These are phyloP conservation scores for Lanzia echinophila DNA, from an alignment of 2,329 filamentous ascomycete species.

Conservation along the genomic window DNA sequence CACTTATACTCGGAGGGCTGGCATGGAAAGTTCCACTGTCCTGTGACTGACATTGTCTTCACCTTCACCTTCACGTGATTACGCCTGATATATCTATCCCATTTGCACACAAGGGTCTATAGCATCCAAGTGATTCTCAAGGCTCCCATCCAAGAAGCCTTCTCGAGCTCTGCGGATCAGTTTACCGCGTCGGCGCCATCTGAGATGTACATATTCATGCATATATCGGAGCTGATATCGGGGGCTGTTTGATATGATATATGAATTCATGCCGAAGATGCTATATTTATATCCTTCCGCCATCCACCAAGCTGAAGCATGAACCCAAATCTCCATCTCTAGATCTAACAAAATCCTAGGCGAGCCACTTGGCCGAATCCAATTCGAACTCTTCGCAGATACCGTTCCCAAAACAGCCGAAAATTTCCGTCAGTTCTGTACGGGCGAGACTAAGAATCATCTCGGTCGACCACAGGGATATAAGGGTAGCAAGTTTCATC, in stretches of 20 bases:
- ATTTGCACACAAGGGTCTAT: neutral
- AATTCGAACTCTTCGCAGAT: constrained; percentile 84
- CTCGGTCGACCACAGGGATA: constrained; percentile 81
- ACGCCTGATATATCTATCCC: neutral
- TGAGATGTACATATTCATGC: no score
- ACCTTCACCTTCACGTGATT: no score
- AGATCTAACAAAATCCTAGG: constrained; percentile 42
- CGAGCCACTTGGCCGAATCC: constrained; percentile 78
- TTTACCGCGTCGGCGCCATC: no score
- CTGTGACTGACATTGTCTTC: no score
- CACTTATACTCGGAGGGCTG: no score
- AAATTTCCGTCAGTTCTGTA: constrained; percentile 97
- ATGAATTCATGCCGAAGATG: no score
- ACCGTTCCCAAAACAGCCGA: constrained; percentile 82
- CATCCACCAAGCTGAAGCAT: neutral
- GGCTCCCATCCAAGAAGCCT: no score
- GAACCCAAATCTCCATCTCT: neutral
- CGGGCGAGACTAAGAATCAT: constrained; percentile 78
- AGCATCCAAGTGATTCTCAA: no score
- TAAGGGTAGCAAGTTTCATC: constrained; percentile 90
- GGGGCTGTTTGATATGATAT: no score
- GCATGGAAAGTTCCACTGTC: no score
- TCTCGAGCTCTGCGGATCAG: neutral
- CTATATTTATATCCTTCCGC: neutral
- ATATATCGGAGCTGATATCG: no score